These are phyloP conservation scores for Beauveria rudraprayagi DNA, from an alignment of 2,329 filamentous ascomycete species.

Conservation along the genomic window DNA sequence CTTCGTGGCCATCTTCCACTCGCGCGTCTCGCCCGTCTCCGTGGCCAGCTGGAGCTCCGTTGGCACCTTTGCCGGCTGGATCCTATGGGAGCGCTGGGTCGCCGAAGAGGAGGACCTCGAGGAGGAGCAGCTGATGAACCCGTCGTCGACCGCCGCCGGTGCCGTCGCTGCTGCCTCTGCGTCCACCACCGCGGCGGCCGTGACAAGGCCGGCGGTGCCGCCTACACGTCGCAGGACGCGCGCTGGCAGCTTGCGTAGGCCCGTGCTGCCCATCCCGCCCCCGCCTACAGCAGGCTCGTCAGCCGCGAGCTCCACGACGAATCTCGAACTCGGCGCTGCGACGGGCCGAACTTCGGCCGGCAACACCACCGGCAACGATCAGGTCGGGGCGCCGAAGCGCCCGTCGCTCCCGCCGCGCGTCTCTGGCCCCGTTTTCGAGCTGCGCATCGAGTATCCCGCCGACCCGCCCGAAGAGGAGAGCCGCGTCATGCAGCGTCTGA, in stretches of 20 bases:
- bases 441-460: conserved; percentile 12
- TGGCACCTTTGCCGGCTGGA: conserved; percentile 79
- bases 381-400: neutral
- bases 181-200: neutral
- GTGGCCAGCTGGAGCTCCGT: conserved; percentile 80
- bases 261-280: conserved; percentile 18
- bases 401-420: neutral
- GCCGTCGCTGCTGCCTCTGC: conserved; percentile 20
- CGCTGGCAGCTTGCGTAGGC: conserved; percentile 30
- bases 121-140: conserved; percentile 25
- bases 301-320: conserved; percentile 40
- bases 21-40: conserved; percentile 80
- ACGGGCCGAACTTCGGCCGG: neutral
- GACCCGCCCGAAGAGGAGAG: conserved; percentile 27
- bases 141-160: conserved; percentile 24
- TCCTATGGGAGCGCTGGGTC: conserved; percentile 87
- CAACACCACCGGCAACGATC: neutral
- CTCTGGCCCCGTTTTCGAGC: neutral
- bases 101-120: conserved; percentile 55
- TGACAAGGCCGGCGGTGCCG: neutral
- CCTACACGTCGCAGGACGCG: conserved; percentile 25
- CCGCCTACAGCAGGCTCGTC: conserved; percentile 20
- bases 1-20: conserved; percentile 83
- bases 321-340: conserved; percentile 22
- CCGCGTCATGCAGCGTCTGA: conserved; percentile 48